A percentile compares a stretch with the other conserved stretches of the same genome.
These are phyloP conservation scores for Komagataea norvegica DNA, from an alignment of 1,139 yeast genomes.

Conservation along the genomic window DNA sequence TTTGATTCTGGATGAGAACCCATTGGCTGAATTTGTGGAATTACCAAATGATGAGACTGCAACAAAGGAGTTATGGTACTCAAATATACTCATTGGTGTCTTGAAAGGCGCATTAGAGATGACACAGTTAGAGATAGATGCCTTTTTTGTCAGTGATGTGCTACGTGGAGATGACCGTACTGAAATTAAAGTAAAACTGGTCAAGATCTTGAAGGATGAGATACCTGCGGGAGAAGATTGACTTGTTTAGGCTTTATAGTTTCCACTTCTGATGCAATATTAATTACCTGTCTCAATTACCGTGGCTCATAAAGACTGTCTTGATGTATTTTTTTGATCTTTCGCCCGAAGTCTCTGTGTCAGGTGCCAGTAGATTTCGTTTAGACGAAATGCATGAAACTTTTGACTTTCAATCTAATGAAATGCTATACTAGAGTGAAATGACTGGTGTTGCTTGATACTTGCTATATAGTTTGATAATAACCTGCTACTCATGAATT, in stretches of 20 bases:
- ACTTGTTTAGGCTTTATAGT: conserved; percentile 2
- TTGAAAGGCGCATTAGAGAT: conserved; percentile 87
- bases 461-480: no score
- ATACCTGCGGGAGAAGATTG: conserved; percentile 96
- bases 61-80: conserved; percentile 79
- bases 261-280: no score
- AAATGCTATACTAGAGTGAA: no score
- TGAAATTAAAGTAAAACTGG: conserved; percentile 69
- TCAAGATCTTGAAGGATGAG: conserved; percentile 80
- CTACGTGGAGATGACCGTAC: conserved; percentile 81
- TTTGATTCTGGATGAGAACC: conserved; percentile 75
- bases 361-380: no score
- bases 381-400: no score
- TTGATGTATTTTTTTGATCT: no score
- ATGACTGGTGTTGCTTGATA: no score
- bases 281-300: no score
- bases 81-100: conserved; percentile 86
- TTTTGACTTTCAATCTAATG: no score
- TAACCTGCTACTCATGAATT: no score
- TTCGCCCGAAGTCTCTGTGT: no score
- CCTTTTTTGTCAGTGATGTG: conserved; percentile 70
- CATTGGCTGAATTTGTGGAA: conserved; percentile 92
- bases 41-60: conserved; percentile 75
- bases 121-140: conserved; percentile 93
- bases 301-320: no score